Conservation (phyloP, 1,139 yeast genomes). For the Keqinozyma sinolaborantium region DNA sequence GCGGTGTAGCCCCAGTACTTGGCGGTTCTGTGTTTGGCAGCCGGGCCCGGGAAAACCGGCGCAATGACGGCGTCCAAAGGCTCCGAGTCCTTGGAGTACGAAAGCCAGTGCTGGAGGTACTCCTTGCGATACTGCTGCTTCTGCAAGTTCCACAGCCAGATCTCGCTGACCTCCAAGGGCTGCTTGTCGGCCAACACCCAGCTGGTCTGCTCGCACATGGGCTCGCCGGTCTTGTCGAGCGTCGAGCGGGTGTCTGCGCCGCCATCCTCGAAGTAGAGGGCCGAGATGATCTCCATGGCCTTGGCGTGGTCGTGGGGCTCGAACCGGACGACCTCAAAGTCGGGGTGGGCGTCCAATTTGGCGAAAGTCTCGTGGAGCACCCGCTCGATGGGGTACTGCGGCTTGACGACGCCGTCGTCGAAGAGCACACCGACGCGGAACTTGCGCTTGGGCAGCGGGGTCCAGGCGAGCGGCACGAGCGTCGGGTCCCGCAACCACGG, state of each 20-base stretch:
- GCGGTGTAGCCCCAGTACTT: conserved; percentile 20
- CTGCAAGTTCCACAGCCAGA: conserved; percentile 18
- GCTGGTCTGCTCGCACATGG: conserved; percentile 15
- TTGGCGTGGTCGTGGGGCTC: too few species aligned
- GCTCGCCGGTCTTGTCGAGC: conserved; percentile 15
- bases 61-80: conserved; percentile 16
- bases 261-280: conserved; percentile 19
- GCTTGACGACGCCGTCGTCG: too few species aligned
- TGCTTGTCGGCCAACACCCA: conserved; percentile 11
- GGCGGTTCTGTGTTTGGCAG: conserved; percentile 16
- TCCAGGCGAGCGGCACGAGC: too few species aligned
- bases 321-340: too few species aligned
- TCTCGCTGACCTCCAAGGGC: conserved; percentile 9
- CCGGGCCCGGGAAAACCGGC: conserved; percentile 19
- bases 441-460: too few species aligned
- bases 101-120: conserved; percentile 15
- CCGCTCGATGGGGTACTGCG: too few species aligned
- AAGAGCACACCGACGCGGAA: too few species aligned
- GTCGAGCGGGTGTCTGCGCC: conserved; percentile 17
- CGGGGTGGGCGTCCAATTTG: too few species aligned
- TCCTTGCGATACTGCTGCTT: conserved; percentile 18
- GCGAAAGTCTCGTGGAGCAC: too few species aligned
- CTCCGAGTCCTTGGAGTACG: conserved; percentile 13
- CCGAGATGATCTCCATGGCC: conserved; percentile 3
- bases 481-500: conserved; percentile 20